Evolutionary conservation across 805 yeast genomes (phyloP).

Genomic region (Barnettozyma botsteinii): DNA sequence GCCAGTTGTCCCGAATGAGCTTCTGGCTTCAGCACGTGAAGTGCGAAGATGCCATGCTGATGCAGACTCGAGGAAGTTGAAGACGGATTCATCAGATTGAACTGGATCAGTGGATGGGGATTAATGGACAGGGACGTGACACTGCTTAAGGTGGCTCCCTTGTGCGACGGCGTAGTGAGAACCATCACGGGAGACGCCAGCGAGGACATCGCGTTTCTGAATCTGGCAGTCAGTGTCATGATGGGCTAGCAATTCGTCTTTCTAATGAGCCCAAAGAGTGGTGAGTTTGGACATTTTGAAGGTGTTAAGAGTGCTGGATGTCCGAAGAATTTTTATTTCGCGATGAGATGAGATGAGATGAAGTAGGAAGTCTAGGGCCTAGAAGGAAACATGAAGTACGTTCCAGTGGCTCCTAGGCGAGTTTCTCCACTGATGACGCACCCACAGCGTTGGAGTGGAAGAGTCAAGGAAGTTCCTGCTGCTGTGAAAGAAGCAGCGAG

Average conservation of each 20-base stretch:
- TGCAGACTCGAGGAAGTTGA: constrained; percentile 67
- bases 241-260: no score
- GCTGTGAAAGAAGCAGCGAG: constrained; percentile 11
- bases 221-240: constrained; percentile 5
- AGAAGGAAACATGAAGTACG: constrained; percentile 6
- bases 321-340: background rate
- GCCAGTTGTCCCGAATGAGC: constrained; percentile 51
- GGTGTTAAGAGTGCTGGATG: constrained; percentile 1
- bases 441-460: constrained; percentile 11
- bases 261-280: no score
- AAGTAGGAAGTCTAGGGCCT: no score
- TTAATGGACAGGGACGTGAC: constrained; percentile 74
- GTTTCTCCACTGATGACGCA: constrained; percentile 11
- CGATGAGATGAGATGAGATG: background rate
- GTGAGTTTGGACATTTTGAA: constrained; percentile 5
- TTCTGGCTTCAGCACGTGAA: constrained; percentile 70
- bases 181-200: constrained; percentile 53
- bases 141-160: constrained; percentile 84
- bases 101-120: constrained; percentile 76
- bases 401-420: constrained; percentile 7
- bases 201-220: constrained; percentile 38
- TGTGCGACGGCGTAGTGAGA: constrained; percentile 46
- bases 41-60: constrained; percentile 51
- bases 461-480: background rate
- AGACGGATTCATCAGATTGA: constrained; percentile 84